A percentile compares a stretch with the other conserved stretches of the same genome.
These are phyloP conservation scores for Aureobasidium sp. DNA, from an alignment of 2,329 filamentous ascomycete species.

Conservation along the genomic window DNA sequence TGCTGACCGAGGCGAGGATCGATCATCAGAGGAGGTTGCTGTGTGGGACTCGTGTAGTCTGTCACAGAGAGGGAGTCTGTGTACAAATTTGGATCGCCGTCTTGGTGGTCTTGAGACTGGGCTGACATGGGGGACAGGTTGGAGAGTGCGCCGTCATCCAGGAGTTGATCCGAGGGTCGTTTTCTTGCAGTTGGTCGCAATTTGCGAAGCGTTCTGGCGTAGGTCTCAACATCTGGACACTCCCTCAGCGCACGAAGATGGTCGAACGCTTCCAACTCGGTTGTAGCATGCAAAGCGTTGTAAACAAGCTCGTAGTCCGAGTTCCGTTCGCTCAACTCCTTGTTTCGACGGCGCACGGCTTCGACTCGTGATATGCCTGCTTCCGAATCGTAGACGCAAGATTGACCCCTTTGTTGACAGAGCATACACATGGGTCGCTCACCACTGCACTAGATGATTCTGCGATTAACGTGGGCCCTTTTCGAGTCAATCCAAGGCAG, in stretches of 20 bases:
- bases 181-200: not conserved
- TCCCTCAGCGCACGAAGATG: conserved; percentile 9
- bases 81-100: not conserved
- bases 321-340: conserved; percentile 12
- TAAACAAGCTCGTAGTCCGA: conserved; percentile 4
- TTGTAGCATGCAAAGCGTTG: not conserved
- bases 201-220: not conserved
- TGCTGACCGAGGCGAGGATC: conserved; percentile 6
- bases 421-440: conserved; percentile 10
- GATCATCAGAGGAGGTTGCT: not conserved
- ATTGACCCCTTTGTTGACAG: conserved; percentile 8
- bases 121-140: not conserved
- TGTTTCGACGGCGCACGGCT: conserved; percentile 9
- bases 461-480: not conserved
- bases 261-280: not conserved
- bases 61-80: not conserved
- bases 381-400: conserved; percentile 10
- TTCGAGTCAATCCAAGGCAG: not conserved
- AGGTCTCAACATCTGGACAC: not conserved
- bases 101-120: not conserved
- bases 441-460: conserved; percentile 7
- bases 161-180: not conserved
- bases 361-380: conserved; percentile 12
- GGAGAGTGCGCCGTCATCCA: not conserved
- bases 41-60: not conserved